Evolutionary conservation across 2,329 filamentous ascomycete species (phyloP).

Genomic region (Alternaria longipes): DNA sequence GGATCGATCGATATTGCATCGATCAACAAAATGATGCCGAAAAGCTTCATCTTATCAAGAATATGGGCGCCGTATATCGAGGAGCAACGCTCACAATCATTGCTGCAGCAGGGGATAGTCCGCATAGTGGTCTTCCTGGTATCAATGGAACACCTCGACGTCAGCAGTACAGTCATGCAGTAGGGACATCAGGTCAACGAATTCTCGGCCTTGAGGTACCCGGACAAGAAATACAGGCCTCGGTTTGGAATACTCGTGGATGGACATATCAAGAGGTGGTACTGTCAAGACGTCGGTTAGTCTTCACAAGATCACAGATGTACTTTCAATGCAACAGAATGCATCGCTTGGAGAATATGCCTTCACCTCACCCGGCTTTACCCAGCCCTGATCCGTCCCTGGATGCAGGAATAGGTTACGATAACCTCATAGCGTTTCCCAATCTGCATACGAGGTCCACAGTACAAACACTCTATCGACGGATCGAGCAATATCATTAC

Average conservation of each 20-base stretch:
- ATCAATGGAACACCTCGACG: neutral
- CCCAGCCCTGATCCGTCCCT: neutral
- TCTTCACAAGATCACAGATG: neutral
- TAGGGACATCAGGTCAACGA: neutral
- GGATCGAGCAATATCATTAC: fast-evolving
- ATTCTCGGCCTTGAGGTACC: neutral
- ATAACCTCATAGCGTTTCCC: neutral
- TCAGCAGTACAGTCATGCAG: neutral
- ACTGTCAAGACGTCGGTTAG: neutral
- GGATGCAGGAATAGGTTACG: neutral
- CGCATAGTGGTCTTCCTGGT: neutral
- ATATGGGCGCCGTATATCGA: neutral
- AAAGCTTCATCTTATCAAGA: neutral
- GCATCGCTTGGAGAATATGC: neutral
- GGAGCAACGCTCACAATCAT: neutral
- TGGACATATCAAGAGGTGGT: neutral
- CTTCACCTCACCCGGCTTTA: neutral
- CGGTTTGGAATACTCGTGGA: neutral
- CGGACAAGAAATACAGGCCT: fast-evolving
- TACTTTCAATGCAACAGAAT: neutral
- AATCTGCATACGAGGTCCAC: neutral
- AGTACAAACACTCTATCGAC: neutral
- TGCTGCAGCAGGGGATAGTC: neutral
- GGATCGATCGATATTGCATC: neutral
- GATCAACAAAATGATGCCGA: neutral